Percentiles rank a stretch among this genome's conserved stretches.
Evolutionary conservation across 2,329 filamentous ascomycete genomes (phyloP).

Genomic region (Periconia sp.): DNA sequence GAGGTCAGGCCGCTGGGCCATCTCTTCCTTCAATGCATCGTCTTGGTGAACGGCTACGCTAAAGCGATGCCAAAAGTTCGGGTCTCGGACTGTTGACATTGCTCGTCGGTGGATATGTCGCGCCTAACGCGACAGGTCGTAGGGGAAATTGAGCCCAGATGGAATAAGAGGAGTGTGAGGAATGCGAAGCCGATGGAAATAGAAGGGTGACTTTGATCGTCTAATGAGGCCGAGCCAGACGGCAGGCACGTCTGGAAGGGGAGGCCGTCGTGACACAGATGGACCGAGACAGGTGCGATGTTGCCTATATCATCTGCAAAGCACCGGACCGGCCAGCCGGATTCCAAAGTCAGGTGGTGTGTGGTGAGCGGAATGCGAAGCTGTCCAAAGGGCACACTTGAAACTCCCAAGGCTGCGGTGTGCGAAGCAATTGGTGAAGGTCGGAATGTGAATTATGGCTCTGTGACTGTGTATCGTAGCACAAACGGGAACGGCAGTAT

Average conservation of each 20-base stretch:
- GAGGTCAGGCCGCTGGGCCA: constrained; percentile 23
- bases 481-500: too few species aligned
- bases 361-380: background rate
- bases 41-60: constrained; percentile 63
- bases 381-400: constrained; percentile 1
- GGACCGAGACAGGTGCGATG: background rate
- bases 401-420: background rate
- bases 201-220: too few species aligned
- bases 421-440: background rate
- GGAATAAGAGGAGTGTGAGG: background rate
- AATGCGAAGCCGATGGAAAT: background rate
- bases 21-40: constrained; percentile 49
- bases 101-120: too few species aligned
- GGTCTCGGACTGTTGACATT: constrained; percentile 62
- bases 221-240: too few species aligned
- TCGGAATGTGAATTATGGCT: constrained; percentile 4
- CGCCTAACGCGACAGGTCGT: too few species aligned
- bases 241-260: too few species aligned
- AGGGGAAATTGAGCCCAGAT: too few species aligned
- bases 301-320: constrained; percentile 1
- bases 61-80: constrained; percentile 67
- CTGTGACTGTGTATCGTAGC: constrained; percentile 1
- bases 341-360: background rate
- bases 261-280: background rate
- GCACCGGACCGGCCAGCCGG: background rate